Evolutionary conservation across 371 early-diverging fungal species (phyloP).

Genomic region (Lichtheimia ramosa): DNA sequence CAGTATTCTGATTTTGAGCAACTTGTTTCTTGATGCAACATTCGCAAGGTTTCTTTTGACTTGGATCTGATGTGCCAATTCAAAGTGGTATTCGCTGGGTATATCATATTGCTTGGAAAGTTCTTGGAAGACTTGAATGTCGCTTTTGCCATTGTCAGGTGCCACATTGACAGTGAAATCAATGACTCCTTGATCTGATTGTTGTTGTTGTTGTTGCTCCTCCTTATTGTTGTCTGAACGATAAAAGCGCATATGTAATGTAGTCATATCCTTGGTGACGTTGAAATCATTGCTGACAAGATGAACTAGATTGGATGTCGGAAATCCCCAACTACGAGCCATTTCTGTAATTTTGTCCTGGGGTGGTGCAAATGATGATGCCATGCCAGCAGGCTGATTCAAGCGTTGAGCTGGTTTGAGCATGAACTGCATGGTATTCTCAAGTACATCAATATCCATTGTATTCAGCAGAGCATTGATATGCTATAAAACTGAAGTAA

Average conservation of each 20-base stretch:
- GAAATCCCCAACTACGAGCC: conserved; percentile 58
- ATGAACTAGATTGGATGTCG: conserved; percentile 44
- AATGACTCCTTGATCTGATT: neutral
- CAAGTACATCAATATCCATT: conserved; percentile 73
- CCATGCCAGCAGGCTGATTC: conserved; percentile 68
- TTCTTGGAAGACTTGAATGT: conserved; percentile 45
- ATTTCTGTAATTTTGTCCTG: conserved; percentile 65
- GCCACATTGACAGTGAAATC: no score
- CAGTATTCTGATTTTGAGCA: conserved; percentile 75
- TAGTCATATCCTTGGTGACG: conserved; percentile 53
- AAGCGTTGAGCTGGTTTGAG: conserved; percentile 82
- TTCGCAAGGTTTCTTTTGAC: conserved; percentile 65
- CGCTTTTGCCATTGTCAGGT: conserved; percentile 7
- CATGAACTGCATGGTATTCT: conserved; percentile 70
- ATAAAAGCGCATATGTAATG: conserved; percentile 65
- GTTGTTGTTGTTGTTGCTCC: conserved; percentile 1
- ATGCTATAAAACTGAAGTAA: conserved; percentile 49
- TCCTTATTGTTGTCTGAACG: conserved; percentile 35
- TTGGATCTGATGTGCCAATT: conserved; percentile 77
- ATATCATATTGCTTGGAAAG: conserved; percentile 63
- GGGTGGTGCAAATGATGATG: conserved; percentile 61
- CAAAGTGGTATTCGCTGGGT: conserved; percentile 75
- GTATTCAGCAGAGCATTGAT: conserved; percentile 70
- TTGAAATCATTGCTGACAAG: conserved; percentile 41
- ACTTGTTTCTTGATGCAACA: conserved; percentile 42